A percentile compares a stretch with the other conserved stretches of the same genome.
Conservation (phyloP, 768 basidiomycete genomes). For the Goffeauzyma gilvescens region DNA sequence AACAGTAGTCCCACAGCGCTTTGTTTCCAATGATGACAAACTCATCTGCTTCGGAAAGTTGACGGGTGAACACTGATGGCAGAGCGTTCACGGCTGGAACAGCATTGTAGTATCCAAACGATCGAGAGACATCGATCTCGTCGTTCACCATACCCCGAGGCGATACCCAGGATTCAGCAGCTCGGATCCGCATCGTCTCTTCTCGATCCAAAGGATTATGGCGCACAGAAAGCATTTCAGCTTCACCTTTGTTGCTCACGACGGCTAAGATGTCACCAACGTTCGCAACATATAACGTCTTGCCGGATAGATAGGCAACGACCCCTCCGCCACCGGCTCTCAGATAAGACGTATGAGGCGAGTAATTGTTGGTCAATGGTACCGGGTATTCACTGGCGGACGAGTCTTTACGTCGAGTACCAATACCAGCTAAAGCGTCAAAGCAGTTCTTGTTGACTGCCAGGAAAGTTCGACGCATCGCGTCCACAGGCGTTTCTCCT, state of each 20-base stretch:
- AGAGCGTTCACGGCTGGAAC: slow-evolving; percentile 77
- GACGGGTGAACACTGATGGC: slow-evolving; percentile 53
- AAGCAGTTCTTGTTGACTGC: slow-evolving; percentile 64
- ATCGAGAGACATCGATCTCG: slow-evolving; percentile 72
- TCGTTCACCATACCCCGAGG: slow-evolving; percentile 79
- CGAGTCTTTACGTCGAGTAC: slow-evolving; percentile 48
- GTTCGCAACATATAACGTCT: slow-evolving; percentile 73
- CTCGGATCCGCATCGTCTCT: slow-evolving; percentile 71
- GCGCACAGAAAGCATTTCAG: slow-evolving; percentile 51
- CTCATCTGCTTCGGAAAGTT: slow-evolving; percentile 68
- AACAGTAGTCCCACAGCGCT: slow-evolving; percentile 82
- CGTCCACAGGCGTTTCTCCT: slow-evolving; percentile 48
- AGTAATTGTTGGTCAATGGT: slow-evolving; percentile 11
- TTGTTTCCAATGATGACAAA: slow-evolving; percentile 89
- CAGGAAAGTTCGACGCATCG: slow-evolving; percentile 70
- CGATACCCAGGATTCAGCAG: slow-evolving; percentile 86
- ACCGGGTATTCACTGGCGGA: slow-evolving; percentile 39
- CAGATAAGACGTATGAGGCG: slow-evolving; percentile 19
- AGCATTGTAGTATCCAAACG: slow-evolving; percentile 80
- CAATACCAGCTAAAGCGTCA: slow-evolving; percentile 38
- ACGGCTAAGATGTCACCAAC: slow-evolving; percentile 75
- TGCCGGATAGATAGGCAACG: slow-evolving; percentile 62
- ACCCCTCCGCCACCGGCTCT: slow-evolving; percentile 65
- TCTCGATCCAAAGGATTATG: slow-evolving; percentile 77
- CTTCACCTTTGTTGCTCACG: slow-evolving; percentile 51